Evolutionary conservation across 75 land plant species (phyloP).

Genomic region (Picea glauca): DNA sequence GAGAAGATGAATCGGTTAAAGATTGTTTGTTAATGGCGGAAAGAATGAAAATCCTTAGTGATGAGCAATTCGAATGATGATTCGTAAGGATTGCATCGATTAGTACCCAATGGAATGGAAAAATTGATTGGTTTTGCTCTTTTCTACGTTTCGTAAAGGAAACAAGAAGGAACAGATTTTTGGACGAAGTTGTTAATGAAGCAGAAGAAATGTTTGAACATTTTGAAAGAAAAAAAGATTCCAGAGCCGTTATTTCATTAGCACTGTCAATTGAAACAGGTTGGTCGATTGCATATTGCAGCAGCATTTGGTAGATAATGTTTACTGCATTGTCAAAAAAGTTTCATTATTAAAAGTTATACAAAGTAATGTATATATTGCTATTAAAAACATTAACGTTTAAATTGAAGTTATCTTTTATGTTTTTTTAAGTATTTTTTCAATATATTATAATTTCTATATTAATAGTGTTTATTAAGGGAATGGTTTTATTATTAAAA

Average conservation of each 20-base stretch:
- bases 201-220: neutral
- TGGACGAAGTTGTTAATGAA: neutral
- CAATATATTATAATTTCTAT: no score
- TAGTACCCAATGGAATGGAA: neutral
- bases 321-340: no score
- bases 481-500: no score
- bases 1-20: conserved; percentile 11
- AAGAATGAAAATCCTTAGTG: neutral
- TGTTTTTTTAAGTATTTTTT: no score
- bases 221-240: neutral
- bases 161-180: neutral
- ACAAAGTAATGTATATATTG: no score
- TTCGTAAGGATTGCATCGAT: neutral
- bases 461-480: no score
- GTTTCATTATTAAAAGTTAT: no score
- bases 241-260: neutral
- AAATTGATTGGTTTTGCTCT: no score
- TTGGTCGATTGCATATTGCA: neutral
- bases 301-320: no score
- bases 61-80: neutral
- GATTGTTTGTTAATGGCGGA: conserved; percentile 1
- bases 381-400: no score
- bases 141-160: neutral
- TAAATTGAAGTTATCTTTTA: no score
- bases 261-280: neutral